These are phyloP conservation scores for Epicoccum sorghinum DNA, from an alignment of 2,329 filamentous ascomycete genomes.

Conservation along the genomic window DNA sequence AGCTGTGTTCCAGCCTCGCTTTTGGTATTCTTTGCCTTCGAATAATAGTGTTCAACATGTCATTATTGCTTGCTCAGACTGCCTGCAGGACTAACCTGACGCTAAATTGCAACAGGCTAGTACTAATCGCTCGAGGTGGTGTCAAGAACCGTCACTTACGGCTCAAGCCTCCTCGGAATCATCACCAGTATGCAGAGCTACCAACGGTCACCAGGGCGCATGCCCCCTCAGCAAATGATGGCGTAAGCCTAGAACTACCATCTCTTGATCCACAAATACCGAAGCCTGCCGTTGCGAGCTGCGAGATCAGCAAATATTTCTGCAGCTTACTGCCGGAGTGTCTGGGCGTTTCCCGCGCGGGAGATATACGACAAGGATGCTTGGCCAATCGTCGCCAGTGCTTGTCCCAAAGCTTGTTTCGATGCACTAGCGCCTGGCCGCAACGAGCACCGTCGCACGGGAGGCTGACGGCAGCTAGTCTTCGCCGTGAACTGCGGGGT, in stretches of 20 bases:
- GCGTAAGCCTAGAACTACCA: background rate
- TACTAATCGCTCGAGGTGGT: too few species aligned
- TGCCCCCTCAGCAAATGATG: background rate
- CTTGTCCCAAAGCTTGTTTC: constrained; percentile 37
- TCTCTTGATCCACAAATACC: constrained; percentile 1
- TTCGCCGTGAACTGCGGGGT: constrained; percentile 30
- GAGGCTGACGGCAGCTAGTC: constrained; percentile 35
- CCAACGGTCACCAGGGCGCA: background rate
- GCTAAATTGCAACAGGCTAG: too few species aligned
- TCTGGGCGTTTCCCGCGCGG: constrained; percentile 10
- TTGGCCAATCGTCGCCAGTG: constrained; percentile 30
- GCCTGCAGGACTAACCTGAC: too few species aligned
- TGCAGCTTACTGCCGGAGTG: constrained; percentile 8
- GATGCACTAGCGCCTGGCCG: constrained; percentile 21
- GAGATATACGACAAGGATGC: constrained; percentile 33
- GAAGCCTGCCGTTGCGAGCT: constrained; percentile 1
- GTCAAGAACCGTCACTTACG: background rate
- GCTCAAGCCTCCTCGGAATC: background rate
- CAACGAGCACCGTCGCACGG: constrained; percentile 15
- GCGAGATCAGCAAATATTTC: constrained; percentile 15
- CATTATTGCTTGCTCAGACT: too few species aligned
- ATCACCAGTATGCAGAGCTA: too few species aligned
- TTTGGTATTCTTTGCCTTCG: too few species aligned
- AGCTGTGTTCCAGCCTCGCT: too few species aligned
- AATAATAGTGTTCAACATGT: too few species aligned